These are phyloP conservation scores for Fusarium sp. DNA, from an alignment of 2,329 filamentous ascomycete genomes.

Conservation along the genomic window DNA sequence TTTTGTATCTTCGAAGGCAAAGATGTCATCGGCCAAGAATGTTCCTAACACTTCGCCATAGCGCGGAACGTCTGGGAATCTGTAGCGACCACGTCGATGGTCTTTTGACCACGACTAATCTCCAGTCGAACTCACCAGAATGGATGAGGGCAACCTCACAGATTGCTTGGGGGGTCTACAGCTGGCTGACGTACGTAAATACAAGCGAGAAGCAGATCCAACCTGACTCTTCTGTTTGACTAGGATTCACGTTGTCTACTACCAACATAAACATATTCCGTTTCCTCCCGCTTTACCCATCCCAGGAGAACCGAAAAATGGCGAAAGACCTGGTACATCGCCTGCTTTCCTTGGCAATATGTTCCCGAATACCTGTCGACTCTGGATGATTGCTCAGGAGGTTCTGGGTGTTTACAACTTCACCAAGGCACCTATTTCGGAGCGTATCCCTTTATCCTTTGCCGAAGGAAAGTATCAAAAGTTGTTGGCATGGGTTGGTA, in stretches of 20 bases:
- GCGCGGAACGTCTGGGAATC: background rate
- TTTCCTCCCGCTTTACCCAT: background rate
- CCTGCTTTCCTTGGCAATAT: background rate
- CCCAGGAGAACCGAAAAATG: background rate
- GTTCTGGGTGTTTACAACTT: background rate
- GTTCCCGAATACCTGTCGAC: background rate
- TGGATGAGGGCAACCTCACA: background rate
- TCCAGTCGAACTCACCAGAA: background rate
- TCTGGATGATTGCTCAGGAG: background rate
- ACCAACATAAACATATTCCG: background rate
- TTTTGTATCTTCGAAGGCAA: background rate
- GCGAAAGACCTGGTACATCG: background rate
- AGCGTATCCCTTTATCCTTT: background rate
- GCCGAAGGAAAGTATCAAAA: background rate
- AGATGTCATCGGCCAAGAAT: background rate
- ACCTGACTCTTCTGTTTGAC: background rate
- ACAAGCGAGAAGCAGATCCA: background rate
- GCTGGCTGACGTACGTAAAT: background rate
- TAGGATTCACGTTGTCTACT: background rate
- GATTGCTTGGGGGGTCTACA: background rate
- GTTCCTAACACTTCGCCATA: background rate
- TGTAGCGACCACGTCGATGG: background rate
- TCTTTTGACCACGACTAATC: fast-evolving
- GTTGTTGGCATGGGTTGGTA: background rate
- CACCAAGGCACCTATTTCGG: background rate